A percentile compares a stretch with the other conserved stretches of the same genome.
Evolutionary conservation across 2,329 filamentous ascomycete species (phyloP).

Genomic region (Phialophora expanda): DNA sequence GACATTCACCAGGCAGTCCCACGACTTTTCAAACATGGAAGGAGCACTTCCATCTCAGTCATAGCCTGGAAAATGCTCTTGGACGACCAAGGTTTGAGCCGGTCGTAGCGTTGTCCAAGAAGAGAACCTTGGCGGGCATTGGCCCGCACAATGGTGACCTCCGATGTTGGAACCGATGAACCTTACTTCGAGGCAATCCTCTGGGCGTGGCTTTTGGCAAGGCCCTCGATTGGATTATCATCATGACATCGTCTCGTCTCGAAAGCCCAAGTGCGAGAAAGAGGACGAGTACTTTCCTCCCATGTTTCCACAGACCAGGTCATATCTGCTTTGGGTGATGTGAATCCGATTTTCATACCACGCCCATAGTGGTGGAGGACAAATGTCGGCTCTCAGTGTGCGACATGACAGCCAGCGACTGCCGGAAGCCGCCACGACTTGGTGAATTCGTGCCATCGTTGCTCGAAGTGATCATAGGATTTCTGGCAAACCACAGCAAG

Average conservation of each 20-base stretch:
- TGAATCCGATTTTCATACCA: too few species aligned
- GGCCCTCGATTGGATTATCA: too few species aligned
- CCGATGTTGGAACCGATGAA: background rate
- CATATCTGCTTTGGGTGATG: too few species aligned
- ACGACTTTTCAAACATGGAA: background rate
- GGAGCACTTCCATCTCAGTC: background rate
- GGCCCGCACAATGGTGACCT: background rate
- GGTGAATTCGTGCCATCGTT: background rate
- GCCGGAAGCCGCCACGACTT: background rate
- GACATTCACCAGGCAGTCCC: background rate
- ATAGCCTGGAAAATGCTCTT: background rate
- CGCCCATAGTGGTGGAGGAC: too few species aligned
- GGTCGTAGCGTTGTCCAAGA: background rate
- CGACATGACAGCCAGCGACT: background rate
- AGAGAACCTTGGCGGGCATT: background rate
- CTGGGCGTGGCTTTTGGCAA: background rate
- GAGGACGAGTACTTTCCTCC: too few species aligned
- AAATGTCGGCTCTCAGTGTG: too few species aligned
- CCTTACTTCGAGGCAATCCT: background rate
- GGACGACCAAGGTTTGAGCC: background rate
- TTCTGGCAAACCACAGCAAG: background rate
- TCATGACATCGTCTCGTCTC: too few species aligned
- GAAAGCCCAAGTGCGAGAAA: too few species aligned
- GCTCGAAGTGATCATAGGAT: slow-evolving; percentile 3
- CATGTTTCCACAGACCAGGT: too few species aligned